Evolutionary conservation across 495 filamentous ascomycete species (phyloP), one percentile per base, ranked within the genome.

Genomic region (Hyaloscypha bicolor): DNA sequence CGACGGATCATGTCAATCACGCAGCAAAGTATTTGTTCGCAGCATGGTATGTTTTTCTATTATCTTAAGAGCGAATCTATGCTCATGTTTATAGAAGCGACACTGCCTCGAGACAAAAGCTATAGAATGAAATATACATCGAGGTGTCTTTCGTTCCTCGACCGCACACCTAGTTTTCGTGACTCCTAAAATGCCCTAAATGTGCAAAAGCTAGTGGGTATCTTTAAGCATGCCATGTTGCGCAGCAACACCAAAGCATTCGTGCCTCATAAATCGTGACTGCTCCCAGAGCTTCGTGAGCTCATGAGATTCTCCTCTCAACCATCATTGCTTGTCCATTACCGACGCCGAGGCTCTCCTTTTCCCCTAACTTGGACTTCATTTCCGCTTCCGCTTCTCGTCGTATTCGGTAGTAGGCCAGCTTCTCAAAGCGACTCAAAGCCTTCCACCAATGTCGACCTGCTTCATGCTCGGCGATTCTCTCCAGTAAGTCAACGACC

Each of bases 381-480:
- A 69, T 68, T 65, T 81, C 82, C 22, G 80, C 76, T 32, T 89
- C 83, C 9, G 81, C 82, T 63, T 91, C 90, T n/a, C 86, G 81
- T 71, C 84, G 85, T 60, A 92, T 87, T 9, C 91, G 81, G 68
- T 86, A 82, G 68, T 86, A 92, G 16, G 88, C 94, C 66, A 96
- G 76, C 79, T 94, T 97, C 67, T 93, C 88, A 71, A 97, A 99
- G 64, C 93, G 83, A 63, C 92, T 94, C 55, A 99, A 77, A 25
- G 86, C 86, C 66, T 85, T 86, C 92, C 94, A 99, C 83, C 95
- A 98, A 76, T 97, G 93, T 66, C 91, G 86, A 1, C 95, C 95
- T 32, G 93, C 95, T 75, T 94, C 90, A 79, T 99, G 94, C 55
- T 86, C 85, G 60, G 86, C 84, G 60, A 99, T 91, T 16, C 93